Evolutionary conservation across 129 eudicot genomes (phyloP), one percentile per base, ranked within the genome.

Genomic region (Mikania micrantha): DNA sequence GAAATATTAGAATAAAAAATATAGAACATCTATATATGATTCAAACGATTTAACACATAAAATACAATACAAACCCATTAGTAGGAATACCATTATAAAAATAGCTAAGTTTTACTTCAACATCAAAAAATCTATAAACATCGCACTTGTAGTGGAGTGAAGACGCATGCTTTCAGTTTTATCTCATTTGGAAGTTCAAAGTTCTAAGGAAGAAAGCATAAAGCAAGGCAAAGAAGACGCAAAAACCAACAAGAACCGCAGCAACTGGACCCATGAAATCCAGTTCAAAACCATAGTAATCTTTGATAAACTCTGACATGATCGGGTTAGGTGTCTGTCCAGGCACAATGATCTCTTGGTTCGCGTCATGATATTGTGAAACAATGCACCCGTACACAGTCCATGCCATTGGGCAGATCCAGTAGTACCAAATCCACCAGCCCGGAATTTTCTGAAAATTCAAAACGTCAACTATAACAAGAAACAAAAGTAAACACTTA

Each of bases 371-470:
- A 62, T 85, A 88, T 11, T 88, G 91, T 11, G 88, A 84, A 17
- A 88, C 80, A 22, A 88, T 88, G 27, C 78, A 64, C 21, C 91
- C 95, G 34, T 88, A 88, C 10, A 87, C 95, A 0, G 90, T 84
- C 95, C 95, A 87, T 4, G 95, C 90, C 84, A 87, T 80, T 16
- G 95, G 95, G 78, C 95, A 87, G 65, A 84, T 77, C 84, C 87
- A 87, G 76, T 87, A 84, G 47, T 87, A 87, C 95, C 95, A 87
- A 19, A 84, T 38, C 95, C 95, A 87, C 95, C 95, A 88, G 70
- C 79, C 81, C 1, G 95, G 95, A 68, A 88, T 88, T 85, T 70
- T 77, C 95, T 88, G 84, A 64, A 58, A 64, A 22, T 35, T 42
- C 52, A 45, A 31, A 34, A n/a, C 9, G 27, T 61, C 24, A 60